Evolutionary conservation across 2,329 filamentous ascomycete genomes (phyloP).

Genomic region (Lecanoromycetidae sp.): DNA sequence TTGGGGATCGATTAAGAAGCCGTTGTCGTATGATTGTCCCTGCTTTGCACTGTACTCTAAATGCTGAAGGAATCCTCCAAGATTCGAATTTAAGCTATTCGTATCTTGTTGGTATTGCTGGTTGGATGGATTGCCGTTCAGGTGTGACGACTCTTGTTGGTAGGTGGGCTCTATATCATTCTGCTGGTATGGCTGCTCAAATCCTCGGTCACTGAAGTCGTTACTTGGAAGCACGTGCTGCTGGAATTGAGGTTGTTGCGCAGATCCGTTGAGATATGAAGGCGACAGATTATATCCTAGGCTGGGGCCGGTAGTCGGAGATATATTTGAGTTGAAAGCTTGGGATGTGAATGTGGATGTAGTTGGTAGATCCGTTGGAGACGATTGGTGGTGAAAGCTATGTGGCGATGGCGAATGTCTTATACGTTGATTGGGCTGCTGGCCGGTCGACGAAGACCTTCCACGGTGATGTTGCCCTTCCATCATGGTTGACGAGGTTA

Average conservation of each 20-base stretch:
- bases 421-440: constrained; percentile 25
- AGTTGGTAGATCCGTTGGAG: constrained; percentile 25
- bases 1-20: constrained; percentile 31
- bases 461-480: constrained; percentile 25
- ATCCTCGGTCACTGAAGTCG: constrained; percentile 10
- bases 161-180: constrained; percentile 7
- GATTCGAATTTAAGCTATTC: constrained; percentile 26
- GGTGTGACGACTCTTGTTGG: constrained; percentile 9
- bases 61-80: constrained; percentile 30
- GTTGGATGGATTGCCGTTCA: constrained; percentile 21
- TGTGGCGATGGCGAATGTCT: constrained; percentile 33
- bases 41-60: constrained; percentile 22
- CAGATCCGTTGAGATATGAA: constrained; percentile 27
- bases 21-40: constrained; percentile 28
- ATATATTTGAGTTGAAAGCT: constrained; percentile 24
- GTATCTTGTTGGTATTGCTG: constrained; percentile 21
- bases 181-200: constrained; percentile 14
- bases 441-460: constrained; percentile 27
- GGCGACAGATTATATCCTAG: constrained; percentile 28
- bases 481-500: constrained; percentile 7
- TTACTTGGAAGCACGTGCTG: constrained; percentile 13
- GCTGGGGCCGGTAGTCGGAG: constrained; percentile 21
- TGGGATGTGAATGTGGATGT: constrained; percentile 27
- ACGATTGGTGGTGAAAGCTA: constrained; percentile 26
- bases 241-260: constrained; percentile 21